phyloP scores from a whole-genome alignment of 1,284 basidiomycete genomes.

The Heimioporus punctisporus region DNA sequence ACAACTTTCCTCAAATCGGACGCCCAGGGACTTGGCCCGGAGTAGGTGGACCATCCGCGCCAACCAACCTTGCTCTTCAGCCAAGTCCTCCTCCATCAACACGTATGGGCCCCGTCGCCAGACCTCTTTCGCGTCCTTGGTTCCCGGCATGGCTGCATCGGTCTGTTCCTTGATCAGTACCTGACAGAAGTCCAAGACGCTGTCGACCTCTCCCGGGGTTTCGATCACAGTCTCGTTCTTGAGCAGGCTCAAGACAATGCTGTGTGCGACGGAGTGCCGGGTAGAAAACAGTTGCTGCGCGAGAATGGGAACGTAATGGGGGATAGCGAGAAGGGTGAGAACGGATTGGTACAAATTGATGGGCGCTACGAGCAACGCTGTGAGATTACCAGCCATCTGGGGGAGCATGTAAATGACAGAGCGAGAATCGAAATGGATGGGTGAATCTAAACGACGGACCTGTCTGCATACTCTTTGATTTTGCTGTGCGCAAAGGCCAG shows the following conservation, averaged over 20 bases:
- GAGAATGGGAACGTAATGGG: conserved; percentile 84
- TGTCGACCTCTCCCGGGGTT: conserved; percentile 88
- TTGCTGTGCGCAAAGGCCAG: conserved; percentile 87
- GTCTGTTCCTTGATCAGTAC: conserved; percentile 91
- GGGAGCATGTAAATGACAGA: conserved; percentile 86
- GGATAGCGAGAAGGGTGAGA: conserved; percentile 91
- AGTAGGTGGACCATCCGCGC: conserved; percentile 96
- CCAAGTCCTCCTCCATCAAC: conserved; percentile 84
- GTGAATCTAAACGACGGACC: conserved; percentile 44
- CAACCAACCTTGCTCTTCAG: conserved; percentile 97
- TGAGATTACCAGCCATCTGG: conserved; percentile 87
- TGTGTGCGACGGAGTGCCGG: conserved; percentile 88
- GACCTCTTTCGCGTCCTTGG: conserved; percentile 48
- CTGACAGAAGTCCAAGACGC: conserved; percentile 88
- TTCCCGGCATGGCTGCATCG: conserved; percentile 50
- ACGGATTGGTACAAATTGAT: conserved; percentile 95
- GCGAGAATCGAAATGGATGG: conserved; percentile 39
- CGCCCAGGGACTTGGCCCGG: conserved; percentile 78
- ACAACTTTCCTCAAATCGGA: conserved; percentile 79
- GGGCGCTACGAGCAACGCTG: conserved; percentile 86
- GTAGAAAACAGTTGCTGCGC: conserved; percentile 87
- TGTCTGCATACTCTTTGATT: conserved; percentile 81
- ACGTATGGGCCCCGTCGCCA: conserved; percentile 57
- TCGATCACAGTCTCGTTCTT: conserved; percentile 96
- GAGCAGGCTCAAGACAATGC: conserved; percentile 88